Evolutionary conservation across 768 basidiomycete species (phyloP), one percentile per base, ranked within the genome.

Genomic region (Artomyces pyxidatus): DNA sequence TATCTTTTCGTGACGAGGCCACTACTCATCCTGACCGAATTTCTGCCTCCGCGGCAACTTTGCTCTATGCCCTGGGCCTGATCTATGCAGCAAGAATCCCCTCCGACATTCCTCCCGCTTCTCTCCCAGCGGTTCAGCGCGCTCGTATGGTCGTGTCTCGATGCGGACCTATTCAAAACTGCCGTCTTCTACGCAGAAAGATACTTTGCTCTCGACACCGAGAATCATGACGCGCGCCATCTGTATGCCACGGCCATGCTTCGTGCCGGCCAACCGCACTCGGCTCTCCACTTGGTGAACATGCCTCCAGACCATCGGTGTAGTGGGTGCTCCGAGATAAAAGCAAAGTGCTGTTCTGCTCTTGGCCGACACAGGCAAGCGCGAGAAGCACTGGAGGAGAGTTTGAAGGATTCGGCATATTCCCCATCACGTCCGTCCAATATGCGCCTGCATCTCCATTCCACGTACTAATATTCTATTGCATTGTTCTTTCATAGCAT

Each of bases 111-210:
- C 67, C 67, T 73, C 53, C 74, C 78, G 53, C 69, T 76, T 61
- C 77, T 88, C 60, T 72, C 74, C 43, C 78, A 80, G 65, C 83
- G 85, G 56, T 84, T 86, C 62, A 77, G 77, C 55, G 69, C 76
- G 45, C 73, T 92, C 54, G 74, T 90, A 59, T 90, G 88, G 88
- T 79, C 80, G 58, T 89, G 81, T 67, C 81, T 92, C 50, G 89
- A 92, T 69, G 76, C 80, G 47, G 85, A 85, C 59, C 79, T 92
- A 39, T 72, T 77, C 58, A 78, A 76, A 65, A 82, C 88, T 11
- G 90, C 91, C 35, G 77, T 89, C 40, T 95, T 95, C 71, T 88
- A 88, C 69, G 88, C 90, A 29, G 92, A 94, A 67, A 71, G 88
- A 55, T 88, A 88, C 63, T 85, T 76, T 63, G 77, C 80, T 35